A percentile compares a stretch with the other conserved stretches of the same genome.
Evolutionary conservation across 192 early-diverging fungal species (phyloP).

Genomic region (Coemansia sp.): DNA sequence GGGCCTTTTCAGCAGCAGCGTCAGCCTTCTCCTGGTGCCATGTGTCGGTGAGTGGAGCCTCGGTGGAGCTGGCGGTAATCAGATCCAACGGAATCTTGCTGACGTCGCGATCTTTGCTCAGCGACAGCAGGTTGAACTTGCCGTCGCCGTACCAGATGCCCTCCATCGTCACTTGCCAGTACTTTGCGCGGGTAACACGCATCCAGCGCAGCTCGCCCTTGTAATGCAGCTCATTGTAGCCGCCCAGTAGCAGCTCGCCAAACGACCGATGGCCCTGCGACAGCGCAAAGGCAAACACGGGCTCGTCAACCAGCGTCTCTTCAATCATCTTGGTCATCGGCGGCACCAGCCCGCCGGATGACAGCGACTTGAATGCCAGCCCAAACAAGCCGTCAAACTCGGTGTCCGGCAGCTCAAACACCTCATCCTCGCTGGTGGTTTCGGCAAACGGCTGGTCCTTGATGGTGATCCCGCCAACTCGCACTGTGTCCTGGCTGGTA

Average conservation of each 20-base stretch:
- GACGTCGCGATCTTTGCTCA: constrained; percentile 40
- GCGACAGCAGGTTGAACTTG: constrained; percentile 44
- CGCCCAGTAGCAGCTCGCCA: constrained; percentile 53
- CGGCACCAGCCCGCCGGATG: constrained; percentile 39
- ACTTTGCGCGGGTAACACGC: constrained; percentile 53
- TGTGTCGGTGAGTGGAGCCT: constrained; percentile 7
- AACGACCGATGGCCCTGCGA: constrained; percentile 38
- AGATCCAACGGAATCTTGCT: constrained; percentile 33
- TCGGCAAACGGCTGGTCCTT: constrained; percentile 52
- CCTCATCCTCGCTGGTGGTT: constrained; percentile 47
- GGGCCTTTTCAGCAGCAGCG: constrained; percentile 17
- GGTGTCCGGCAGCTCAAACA: constrained; percentile 40
- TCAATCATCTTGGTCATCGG: constrained; percentile 50
- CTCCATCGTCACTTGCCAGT: constrained; percentile 58
- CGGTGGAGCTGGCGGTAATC: constrained; percentile 13
- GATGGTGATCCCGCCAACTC: constrained; percentile 44
- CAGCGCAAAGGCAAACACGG: constrained; percentile 49
- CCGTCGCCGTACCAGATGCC: constrained; percentile 46
- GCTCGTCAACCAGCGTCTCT: constrained; percentile 41
- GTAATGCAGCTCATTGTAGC: constrained; percentile 53
- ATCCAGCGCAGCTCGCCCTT: constrained; percentile 55
- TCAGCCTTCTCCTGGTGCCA: constrained; percentile 11
- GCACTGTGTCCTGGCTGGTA: constrained; percentile 46
- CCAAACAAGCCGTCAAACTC: constrained; percentile 55
- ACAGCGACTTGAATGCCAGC: constrained; percentile 48